Base-by-base conservation (phyloP, 2,329 filamentous ascomycete genomes). In the Colletotrichum eleusines region DNA sequence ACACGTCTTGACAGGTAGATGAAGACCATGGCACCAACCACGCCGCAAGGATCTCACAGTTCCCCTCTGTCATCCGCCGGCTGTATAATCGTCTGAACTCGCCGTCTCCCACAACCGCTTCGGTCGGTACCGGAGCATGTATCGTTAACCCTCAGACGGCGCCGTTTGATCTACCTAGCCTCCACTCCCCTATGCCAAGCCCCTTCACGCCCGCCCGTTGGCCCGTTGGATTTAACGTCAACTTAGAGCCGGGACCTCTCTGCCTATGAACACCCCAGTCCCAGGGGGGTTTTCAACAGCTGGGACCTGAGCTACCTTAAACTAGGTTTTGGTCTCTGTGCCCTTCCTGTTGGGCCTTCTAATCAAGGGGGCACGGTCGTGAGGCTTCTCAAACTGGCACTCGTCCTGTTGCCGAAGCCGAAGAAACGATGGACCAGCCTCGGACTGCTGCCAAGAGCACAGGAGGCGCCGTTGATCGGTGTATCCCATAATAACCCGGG, bases 131-230 rank as follows among this genome's bases (percentile, higher is more conserved):
- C 57, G 28, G 57, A 26, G 40, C 12, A 59, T 44, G 18, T 20
- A 46, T 46, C 57, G 67, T 44, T 18, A 20, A 3, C 3, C 40
- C 54, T 71, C 59, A 60, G 69, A 72, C 69, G 54, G 46, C 57
- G 66, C 28, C 46, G 66, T 69, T 69, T 69, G 59, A 69, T 72
- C 60, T 42, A 28, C 54, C 53, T 61, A 16, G 23, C 40, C 54
- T 61, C 54, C 51, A 63, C 69, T 28, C 46, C 69, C 35, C 67
- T 63, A 31, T 54, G 44, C 38, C 59, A 48, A 42, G 23, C 18
- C 48, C 33, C 55, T 42, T 44, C 18, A 28, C 31, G 44, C 11
- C n/a, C 53, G 18, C 40, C 40, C 42, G 54, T 59, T 69, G 62
- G 54, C 28, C 46, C 38, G 38, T 28, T 35, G 51, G 23, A 40